Conservation (phyloP, 2,329 filamentous ascomycete species). For the Cladorrhinum sp. region DNA sequence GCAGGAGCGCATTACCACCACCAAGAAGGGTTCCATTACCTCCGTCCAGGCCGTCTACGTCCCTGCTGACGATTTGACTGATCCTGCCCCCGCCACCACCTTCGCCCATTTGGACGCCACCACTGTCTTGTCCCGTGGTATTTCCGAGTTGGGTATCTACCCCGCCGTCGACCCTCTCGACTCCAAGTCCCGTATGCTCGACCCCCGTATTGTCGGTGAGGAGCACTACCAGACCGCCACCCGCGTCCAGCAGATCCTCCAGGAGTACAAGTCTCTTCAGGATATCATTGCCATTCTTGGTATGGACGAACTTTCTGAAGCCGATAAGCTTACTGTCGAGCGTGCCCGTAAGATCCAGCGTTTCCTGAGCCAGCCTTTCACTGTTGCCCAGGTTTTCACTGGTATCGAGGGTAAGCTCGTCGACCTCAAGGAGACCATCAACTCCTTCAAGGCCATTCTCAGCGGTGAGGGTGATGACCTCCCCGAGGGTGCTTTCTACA, state of each 20-base stretch:
- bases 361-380: conserved; percentile 99
- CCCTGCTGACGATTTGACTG: conserved; percentile 99
- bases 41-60: conserved; percentile 99
- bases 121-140: conserved; percentile 99
- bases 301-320: conserved; percentile 99
- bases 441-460: conserved; percentile 96
- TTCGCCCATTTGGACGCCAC: conserved; percentile 99
- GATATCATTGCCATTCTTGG: conserved; percentile 99
- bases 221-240: conserved; percentile 96
- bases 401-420: conserved; percentile 95
- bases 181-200: conserved; percentile 99
- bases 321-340: conserved; percentile 99
- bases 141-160: conserved; percentile 99
- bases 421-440: conserved; percentile 97
- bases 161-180: conserved; percentile 99
- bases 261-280: conserved; percentile 99
- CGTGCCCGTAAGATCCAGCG: conserved; percentile 99
- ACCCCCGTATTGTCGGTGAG: conserved; percentile 96
- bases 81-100: conserved; percentile 97
- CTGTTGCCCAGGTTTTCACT: conserved; percentile 78
- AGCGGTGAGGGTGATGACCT: conserved; percentile 92
- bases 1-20: conserved; percentile 99
- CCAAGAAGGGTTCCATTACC: conserved; percentile 98
- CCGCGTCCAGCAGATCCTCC: conserved; percentile 97
- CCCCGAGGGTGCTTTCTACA: conserved; percentile 93